Base-by-base conservation (phyloP, 108 stramenopile species). In the Cyclostephanos tholiformis region DNA sequence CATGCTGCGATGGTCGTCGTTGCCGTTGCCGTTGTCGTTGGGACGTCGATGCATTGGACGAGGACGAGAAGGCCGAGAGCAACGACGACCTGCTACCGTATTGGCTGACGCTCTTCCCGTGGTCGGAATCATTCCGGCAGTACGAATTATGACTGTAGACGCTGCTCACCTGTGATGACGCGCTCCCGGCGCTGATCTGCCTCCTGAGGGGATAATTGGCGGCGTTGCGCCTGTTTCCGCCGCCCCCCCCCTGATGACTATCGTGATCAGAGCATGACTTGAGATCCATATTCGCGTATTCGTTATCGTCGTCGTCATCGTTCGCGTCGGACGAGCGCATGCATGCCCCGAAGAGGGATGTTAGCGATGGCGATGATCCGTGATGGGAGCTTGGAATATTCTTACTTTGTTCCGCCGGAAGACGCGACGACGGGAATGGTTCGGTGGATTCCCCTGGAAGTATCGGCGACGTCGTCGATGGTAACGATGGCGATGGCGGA, bases 341-440 rank as follows among this genome's bases (percentile, higher is more conserved):
- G 36, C 76, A 77, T 10, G 63, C 36, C 38, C 65, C 43, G 46
- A 77, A 77, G 53, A 78, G 66, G 14, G 74, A 50, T 3, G 62
- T 25, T 2, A 67, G 49, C 4, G 69, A 66, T 0, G 74, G 61
- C 2, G 68, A 68, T 10, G 12, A 8, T 17, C n/a, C n/a, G n/a
- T 4, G 20, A 4, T 20, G 17, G 17, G 4, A 17, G 17, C 50
- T 51, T 51, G 50, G 6, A 4, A 6, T 6, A 51, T 51, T 51
- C 2, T 20, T 51, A 20, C n/a, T n/a, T n/a, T n/a, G n/a, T n/a
- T n/a, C n/a, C n/a, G n/a, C n/a, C n/a, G n/a, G n/a, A n/a, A n/a
- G n/a, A n/a, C n/a, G n/a, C n/a, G 32, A 32, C 32, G 32, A 32
- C 4, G 32, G 32, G 32, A 32, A 32, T 32, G 4, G 32, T 4